phyloP scores from a whole-genome alignment of 306 rosid species.

The Parietaria judaica region DNA sequence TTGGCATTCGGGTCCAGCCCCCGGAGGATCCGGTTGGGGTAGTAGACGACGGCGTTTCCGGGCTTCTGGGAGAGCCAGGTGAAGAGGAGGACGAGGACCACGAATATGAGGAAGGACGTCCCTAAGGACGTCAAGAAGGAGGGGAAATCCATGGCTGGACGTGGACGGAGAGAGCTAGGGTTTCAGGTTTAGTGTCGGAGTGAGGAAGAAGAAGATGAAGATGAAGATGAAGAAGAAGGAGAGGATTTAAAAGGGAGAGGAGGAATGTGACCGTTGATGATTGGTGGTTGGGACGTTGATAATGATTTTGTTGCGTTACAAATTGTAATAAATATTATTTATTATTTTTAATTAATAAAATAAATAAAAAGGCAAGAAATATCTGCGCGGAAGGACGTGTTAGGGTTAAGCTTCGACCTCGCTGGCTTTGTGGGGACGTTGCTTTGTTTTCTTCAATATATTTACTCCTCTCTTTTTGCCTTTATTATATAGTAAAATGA shows the following conservation, averaged over 20 bases:
- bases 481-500: too few relatives aligned
- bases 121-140: constrained; percentile 82
- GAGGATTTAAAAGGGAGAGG: neutral
- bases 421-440: constrained; percentile 11
- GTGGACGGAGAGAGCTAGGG: neutral
- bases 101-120: constrained; percentile 68
- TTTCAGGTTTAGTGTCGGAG: neutral
- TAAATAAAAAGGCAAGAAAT: constrained; percentile 5
- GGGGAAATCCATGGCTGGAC: constrained; percentile 50
- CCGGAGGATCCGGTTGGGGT: constrained; percentile 78
- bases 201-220: neutral
- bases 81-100: constrained; percentile 59
- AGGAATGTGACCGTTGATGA: neutral
- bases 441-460: too few relatives aligned
- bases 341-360: neutral
- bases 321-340: neutral
- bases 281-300: neutral
- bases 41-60: constrained; percentile 75
- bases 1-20: constrained; percentile 55
- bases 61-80: constrained; percentile 49
- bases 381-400: constrained; percentile 10
- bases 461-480: too few relatives aligned
- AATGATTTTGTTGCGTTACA: neutral
- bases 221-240: neutral
- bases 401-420: neutral